phyloP scores from a whole-genome alignment of 371 early-diverging fungal genomes.

The Basidiobolus meristosporus region DNA sequence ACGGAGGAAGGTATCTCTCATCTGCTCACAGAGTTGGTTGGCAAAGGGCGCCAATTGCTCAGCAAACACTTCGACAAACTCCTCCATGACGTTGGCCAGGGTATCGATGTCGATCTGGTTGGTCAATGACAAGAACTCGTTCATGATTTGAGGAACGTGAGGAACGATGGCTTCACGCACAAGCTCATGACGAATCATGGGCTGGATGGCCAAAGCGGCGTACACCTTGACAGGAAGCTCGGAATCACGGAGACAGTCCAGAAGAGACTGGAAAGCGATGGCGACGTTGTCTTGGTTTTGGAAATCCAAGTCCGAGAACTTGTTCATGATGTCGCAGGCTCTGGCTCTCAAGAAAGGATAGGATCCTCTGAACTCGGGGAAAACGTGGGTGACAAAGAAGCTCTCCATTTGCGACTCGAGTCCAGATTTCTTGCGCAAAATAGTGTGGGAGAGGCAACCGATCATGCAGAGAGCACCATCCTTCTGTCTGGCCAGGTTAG shows the following conservation, averaged over 20 bases:
- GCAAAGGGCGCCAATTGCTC: constrained; percentile 78
- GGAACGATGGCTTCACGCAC: constrained; percentile 55
- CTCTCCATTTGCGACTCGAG: constrained; percentile 42
- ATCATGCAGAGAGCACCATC: constrained; percentile 81
- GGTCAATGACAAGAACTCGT: constrained; percentile 54
- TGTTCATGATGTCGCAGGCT: constrained; percentile 14
- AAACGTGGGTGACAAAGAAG: constrained; percentile 62
- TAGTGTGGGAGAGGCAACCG: constrained; percentile 30
- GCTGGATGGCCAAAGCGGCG: constrained; percentile 59
- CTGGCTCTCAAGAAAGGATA: constrained; percentile 62
- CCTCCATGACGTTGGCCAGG: constrained; percentile 68
- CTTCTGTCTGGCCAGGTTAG: constrained; percentile 25
- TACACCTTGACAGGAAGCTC: constrained; percentile 73
- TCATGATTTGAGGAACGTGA: constrained; percentile 64
- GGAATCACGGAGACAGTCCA: constrained; percentile 42
- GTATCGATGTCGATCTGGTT: constrained; percentile 82
- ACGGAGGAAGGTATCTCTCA: constrained; percentile 64
- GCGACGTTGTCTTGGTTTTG: too few species aligned
- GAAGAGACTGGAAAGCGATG: constrained; percentile 33
- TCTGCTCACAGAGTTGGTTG: constrained; percentile 59
- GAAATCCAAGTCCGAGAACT: constrained; percentile 18
- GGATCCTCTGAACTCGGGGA: constrained; percentile 68
- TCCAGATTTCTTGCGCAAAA: constrained; percentile 41
- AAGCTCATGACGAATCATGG: constrained; percentile 50
- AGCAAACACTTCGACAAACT: constrained; percentile 73